Evolutionary conservation across 106 monocot species (phyloP).

Genomic region (Allium cepa): DNA sequence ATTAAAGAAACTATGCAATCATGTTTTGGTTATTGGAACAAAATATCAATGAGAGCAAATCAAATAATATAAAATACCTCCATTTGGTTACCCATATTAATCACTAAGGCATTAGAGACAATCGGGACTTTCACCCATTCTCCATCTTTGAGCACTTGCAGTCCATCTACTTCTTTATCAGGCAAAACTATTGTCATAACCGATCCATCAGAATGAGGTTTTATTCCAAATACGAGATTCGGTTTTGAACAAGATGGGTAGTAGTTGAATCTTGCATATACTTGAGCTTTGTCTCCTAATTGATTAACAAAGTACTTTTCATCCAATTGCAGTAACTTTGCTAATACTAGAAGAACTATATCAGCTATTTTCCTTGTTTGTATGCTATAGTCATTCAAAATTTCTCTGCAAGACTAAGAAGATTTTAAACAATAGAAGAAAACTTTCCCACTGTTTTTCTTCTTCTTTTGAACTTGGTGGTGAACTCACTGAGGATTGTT

Average conservation of each 20-base stretch:
- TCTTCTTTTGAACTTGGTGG: too few relatives aligned
- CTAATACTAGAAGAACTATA: slow-evolving; percentile 16
- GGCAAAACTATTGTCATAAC: slow-evolving; percentile 27
- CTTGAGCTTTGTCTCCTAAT: slow-evolving; percentile 23
- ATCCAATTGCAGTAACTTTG: slow-evolving; percentile 26
- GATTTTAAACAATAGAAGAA: too few relatives aligned
- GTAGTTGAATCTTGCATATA: slow-evolving; percentile 39
- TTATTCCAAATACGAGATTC: slow-evolving; percentile 43
- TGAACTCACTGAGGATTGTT: too few relatives aligned
- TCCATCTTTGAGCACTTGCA: slow-evolving; percentile 43
- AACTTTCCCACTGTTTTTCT: too few relatives aligned
- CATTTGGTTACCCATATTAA: slow-evolving; percentile 47
- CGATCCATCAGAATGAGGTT: slow-evolving; percentile 45
- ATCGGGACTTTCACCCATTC: slow-evolving; percentile 34
- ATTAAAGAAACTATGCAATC: too few relatives aligned
- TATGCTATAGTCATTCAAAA: slow-evolving; percentile 26
- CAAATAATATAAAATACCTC: slow-evolving; percentile 24
- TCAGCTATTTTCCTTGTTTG: slow-evolving; percentile 21
- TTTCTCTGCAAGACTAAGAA: slow-evolving; percentile 18
- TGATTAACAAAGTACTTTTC: slow-evolving; percentile 32
- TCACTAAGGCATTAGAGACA: slow-evolving; percentile 31
- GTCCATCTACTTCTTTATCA: slow-evolving; percentile 39
- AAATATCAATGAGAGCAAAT: neutral
- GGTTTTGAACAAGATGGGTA: slow-evolving; percentile 39
- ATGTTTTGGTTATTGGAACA: too few relatives aligned